A percentile compares a stretch with the other conserved stretches of the same genome.
Conservation (phyloP, 768 basidiomycete genomes). For the Suillus luteus region DNA sequence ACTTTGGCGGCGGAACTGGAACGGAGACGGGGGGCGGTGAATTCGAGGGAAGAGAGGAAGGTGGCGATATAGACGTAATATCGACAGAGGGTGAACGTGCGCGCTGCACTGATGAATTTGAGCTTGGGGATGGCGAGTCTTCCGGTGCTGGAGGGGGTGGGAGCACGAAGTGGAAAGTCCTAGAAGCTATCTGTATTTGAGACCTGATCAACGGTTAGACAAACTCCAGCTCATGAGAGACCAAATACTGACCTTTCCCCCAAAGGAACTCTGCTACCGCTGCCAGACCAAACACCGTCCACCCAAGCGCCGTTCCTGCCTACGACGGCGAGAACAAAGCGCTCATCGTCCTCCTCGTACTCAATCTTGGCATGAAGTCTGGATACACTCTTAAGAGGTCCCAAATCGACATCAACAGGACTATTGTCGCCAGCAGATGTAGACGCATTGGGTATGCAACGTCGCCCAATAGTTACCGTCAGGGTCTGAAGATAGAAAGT, state of each 20-base stretch:
- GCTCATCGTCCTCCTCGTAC: slow-evolving; percentile 87
- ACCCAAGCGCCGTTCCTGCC: slow-evolving; percentile 99
- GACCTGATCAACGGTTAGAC: slow-evolving; percentile 54
- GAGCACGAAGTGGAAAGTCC: slow-evolving; percentile 95
- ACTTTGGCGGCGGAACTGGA: slow-evolving; percentile 47
- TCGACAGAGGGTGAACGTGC: slow-evolving; percentile 81
- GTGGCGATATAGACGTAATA: slow-evolving; percentile 79
- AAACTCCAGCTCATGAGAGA: not conserved
- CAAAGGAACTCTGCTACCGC: slow-evolving; percentile 84
- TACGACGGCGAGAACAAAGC: slow-evolving; percentile 86
- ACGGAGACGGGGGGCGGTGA: slow-evolving; percentile 63
- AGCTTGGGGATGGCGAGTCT: slow-evolving; percentile 80
- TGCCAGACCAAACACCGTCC: slow-evolving; percentile 92
- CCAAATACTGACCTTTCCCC: slow-evolving; percentile 66
- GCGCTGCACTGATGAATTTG: slow-evolving; percentile 65
- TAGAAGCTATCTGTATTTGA: slow-evolving; percentile 95
- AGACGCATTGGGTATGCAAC: slow-evolving; percentile 64
- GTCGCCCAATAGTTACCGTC: slow-evolving; percentile 89
- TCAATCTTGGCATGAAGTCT: slow-evolving; percentile 94
- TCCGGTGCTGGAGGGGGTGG: slow-evolving; percentile 84
- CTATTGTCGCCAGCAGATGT: slow-evolving; percentile 52
- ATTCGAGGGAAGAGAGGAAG: slow-evolving; percentile 76
- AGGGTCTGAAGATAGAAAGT: slow-evolving; percentile 98
- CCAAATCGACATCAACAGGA: slow-evolving; percentile 88
- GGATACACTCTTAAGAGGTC: slow-evolving; percentile 96